Conservation (phyloP, 2,329 filamentous ascomycete species). For the Fusarium sterilihyphosum region DNA sequence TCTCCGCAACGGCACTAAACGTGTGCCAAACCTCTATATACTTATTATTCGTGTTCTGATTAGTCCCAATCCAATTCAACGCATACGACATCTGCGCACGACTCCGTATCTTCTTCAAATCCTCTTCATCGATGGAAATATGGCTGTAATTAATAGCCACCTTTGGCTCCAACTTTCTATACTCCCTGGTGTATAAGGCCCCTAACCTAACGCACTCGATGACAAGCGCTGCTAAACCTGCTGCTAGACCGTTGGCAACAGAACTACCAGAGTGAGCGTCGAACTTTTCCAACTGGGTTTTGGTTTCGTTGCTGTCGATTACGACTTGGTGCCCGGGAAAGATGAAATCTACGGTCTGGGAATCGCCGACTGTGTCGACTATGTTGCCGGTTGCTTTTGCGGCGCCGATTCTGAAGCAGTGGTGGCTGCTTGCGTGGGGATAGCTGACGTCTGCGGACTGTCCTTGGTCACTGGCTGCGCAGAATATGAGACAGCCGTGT, state of each 20-base stretch:
- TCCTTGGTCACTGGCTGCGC: background rate
- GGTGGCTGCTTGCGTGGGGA: background rate
- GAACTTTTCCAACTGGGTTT: background rate
- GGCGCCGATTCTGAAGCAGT: constrained; percentile 18
- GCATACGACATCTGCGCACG: background rate
- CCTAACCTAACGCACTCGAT: background rate
- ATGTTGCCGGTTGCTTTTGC: constrained; percentile 13
- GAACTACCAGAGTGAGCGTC: constrained; percentile 6
- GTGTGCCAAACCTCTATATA: background rate
- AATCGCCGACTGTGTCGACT: constrained; percentile 1
- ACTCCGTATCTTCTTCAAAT: background rate
- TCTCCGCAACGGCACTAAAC: background rate
- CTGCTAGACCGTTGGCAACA: background rate
- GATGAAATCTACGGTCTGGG: background rate
- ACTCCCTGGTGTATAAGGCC: background rate
- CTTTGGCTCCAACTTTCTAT: background rate
- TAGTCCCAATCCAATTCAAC: background rate
- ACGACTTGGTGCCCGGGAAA: background rate
- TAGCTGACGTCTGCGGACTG: constrained; percentile 11
- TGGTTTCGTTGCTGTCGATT: background rate
- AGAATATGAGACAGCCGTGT: background rate
- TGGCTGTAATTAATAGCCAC: background rate
- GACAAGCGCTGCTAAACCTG: constrained; percentile 3
- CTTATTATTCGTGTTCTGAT: background rate
- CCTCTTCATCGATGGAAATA: background rate